Conservation (phyloP, 78 protist species). For the Paratrimastix pyriformis region DNA sequence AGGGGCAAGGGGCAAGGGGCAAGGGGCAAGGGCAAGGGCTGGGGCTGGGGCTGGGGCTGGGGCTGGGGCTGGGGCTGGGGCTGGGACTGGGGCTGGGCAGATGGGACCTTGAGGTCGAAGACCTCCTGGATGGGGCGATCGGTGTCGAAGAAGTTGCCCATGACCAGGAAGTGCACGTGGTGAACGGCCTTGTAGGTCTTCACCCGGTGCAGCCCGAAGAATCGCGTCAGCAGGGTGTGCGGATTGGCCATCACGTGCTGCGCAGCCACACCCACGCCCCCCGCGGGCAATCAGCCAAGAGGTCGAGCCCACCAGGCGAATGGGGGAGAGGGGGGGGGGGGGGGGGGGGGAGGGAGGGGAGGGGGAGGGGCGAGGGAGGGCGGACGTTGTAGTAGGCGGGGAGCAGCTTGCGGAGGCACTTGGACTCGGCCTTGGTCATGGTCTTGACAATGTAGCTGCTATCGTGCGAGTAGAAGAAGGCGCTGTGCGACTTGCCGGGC, state of each 20-base stretch:
- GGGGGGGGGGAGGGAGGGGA: neutral
- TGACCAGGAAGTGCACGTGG: slow-evolving; percentile 70
- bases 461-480: slow-evolving; percentile 64
- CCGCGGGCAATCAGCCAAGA: neutral
- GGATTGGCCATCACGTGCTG: slow-evolving; percentile 63
- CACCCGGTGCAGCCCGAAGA: slow-evolving; percentile 68
- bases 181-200: slow-evolving; percentile 25
- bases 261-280: too few relatives aligned
- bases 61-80: too few relatives aligned
- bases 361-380: neutral
- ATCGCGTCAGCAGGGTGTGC: slow-evolving; percentile 62
- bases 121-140: slow-evolving; percentile 42
- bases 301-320: neutral
- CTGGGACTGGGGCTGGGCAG: too few relatives aligned
- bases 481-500: slow-evolving; percentile 75
- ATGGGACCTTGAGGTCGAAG: slow-evolving; percentile 73
- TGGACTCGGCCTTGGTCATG: slow-evolving; percentile 65
- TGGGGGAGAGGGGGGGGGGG: neutral
- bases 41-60: too few relatives aligned
- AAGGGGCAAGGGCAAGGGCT: too few relatives aligned
- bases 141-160: slow-evolving; percentile 73
- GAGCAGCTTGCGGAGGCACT: slow-evolving; percentile 52
- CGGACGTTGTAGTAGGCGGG: slow-evolving; percentile 62
- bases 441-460: slow-evolving; percentile 73
- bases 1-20: too few relatives aligned